Evolutionary conservation across 2,329 filamentous ascomycete species (phyloP), one percentile per base, ranked within the genome.

Genomic region (Ceratocystis cubensis): DNA sequence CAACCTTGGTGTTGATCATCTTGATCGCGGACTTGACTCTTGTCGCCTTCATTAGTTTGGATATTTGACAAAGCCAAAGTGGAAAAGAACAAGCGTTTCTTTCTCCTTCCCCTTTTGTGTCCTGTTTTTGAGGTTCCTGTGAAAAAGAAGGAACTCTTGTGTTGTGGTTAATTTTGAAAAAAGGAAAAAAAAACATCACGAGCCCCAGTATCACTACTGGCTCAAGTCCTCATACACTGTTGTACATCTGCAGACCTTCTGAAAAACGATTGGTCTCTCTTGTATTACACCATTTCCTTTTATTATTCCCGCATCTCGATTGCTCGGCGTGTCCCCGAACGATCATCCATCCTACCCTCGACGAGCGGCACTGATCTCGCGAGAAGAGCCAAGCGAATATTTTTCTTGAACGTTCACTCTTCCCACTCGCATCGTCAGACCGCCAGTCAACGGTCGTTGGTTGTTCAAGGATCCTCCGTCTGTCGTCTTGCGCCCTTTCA

Each of bases 321-420:
- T 67, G 46, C 63, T 65, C 66, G 66, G 66, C 63, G 63, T 46
- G 50, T 67, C 66, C 65, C 65, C 63, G 63, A 61, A 65, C 50
- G 63, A 67, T 67, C 63, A 57, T 57, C 53, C 28, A 57, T 57
- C 48, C 63, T 61, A 63, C 66, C 63, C 46, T 67, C 66, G 66
- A 67, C 66, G 66, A 67, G 66, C 66, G 66, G 66, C 66, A 67
- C 66, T 67, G 66, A 67, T 67, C 66, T 67, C 66, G 66, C 66
- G 63, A 67, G 66, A 67, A 67, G 66, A 67, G 66, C 66, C 66
- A 67, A 67, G 57, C 63, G 45, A 53, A 48, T 66, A 50, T 65
- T 65, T 65, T 65, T 65, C 53, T 57, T 65, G 57, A 67, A 67
- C 63, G 66, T 67, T 67, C 57, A 67, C 66, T 67, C 63, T 67